Conservation (phyloP, 2,329 filamentous ascomycete genomes). For the Fusarium udum region DNA sequence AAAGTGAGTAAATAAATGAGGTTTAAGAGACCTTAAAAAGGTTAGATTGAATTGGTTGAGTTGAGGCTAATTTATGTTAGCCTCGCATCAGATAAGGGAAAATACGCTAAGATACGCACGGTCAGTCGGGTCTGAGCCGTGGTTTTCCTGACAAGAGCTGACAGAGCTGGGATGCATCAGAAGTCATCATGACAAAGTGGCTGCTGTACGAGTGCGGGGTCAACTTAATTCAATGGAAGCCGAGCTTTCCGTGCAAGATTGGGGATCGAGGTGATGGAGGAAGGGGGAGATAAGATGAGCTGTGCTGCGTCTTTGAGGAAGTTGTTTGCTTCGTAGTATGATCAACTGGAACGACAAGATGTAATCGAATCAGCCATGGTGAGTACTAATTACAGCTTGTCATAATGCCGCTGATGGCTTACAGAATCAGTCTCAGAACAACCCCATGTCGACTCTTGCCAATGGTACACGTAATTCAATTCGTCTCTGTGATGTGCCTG, state of each 20-base stretch:
- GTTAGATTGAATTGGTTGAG: too few species aligned
- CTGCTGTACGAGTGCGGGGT: conserved; percentile 8
- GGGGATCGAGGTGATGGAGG: not conserved
- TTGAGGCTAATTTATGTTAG: too few species aligned
- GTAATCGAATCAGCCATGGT: not conserved
- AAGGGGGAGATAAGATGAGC: not conserved
- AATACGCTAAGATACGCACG: too few species aligned
- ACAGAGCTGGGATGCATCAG: not conserved
- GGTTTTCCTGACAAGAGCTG: too few species aligned
- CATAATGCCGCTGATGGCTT: not conserved
- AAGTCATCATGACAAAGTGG: conserved; percentile 24
- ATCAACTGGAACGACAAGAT: not conserved
- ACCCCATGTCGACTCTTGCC: conserved; percentile 23
- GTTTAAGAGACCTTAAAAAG: too few species aligned
- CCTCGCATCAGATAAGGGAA: too few species aligned
- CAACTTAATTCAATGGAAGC: not conserved
- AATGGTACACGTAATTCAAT: conserved; percentile 2
- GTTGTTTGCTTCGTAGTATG: rapidly evolving
- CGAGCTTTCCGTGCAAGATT: not conserved
- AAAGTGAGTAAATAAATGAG: too few species aligned
- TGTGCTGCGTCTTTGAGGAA: not conserved
- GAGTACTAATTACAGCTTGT: not conserved
- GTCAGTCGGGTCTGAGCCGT: too few species aligned
- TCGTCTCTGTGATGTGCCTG: not conserved
- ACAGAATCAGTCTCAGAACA: not conserved